These are phyloP conservation scores for Calonectria hawksworthii DNA, from an alignment of 2,329 filamentous ascomycete species.

Conservation along the genomic window DNA sequence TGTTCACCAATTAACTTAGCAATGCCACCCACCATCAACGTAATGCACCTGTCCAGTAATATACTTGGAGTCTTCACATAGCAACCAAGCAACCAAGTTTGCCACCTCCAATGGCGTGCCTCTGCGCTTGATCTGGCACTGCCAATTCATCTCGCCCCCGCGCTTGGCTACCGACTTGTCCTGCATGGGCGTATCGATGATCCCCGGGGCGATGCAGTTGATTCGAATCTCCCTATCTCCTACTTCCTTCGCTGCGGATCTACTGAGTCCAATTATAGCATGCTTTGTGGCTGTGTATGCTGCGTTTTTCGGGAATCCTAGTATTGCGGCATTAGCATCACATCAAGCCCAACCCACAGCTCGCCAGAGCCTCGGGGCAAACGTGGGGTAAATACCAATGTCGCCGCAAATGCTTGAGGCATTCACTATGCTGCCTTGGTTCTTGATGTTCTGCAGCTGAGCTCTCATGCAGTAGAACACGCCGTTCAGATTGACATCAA, in stretches of 20 bases:
- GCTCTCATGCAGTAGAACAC: constrained; percentile 5
- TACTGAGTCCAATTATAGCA: not conserved
- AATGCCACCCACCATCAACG: constrained; percentile 3
- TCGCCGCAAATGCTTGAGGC: not conserved
- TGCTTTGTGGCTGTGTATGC: constrained; percentile 6
- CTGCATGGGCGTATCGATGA: constrained; percentile 6
- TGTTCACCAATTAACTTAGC: not conserved
- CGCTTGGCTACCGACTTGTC: not conserved
- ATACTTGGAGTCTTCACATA: not conserved
- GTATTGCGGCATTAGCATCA: not conserved
- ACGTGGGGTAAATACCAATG: not conserved
- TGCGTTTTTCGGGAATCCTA: constrained; percentile 1
- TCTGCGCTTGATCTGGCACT: not conserved
- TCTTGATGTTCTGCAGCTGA: not conserved
- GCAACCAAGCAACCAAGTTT: not conserved
- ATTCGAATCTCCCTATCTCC: not conserved
- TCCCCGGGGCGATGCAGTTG: not conserved
- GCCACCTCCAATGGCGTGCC: not conserved
- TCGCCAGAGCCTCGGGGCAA: not conserved
- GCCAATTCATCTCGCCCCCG: not conserved
- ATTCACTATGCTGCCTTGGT: not conserved
- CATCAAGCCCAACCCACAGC: no score
- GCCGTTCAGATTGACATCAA: constrained; percentile 1
- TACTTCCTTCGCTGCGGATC: not conserved
- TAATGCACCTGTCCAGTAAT: constrained; percentile 4